Evolutionary conservation across 306 rosid genomes (phyloP), one percentile per base, ranked within the genome.

Genomic region (Pueraria montana): DNA sequence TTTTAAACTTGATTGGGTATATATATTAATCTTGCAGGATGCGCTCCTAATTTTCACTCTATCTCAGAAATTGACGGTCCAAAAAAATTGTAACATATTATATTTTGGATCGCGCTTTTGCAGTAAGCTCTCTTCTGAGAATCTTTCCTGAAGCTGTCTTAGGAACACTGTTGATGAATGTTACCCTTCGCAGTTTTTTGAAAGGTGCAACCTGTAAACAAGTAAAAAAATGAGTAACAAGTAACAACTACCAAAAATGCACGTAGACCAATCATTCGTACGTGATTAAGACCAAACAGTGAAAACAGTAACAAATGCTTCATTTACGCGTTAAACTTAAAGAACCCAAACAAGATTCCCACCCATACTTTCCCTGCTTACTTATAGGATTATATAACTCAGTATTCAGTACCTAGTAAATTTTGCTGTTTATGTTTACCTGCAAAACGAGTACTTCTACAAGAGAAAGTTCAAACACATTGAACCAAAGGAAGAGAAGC

Each of bases 131-230:
- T 89, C 97, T 87, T 85, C 99, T 82, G 23, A 95, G 98, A 58
- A 93, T 92, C 84, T 95, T 95, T 34, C 98, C 99, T 4, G 99
- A 87, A 72, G 89, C 88, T 23, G 98, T 88, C 79, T 90, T 95
- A 1, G 98, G 97, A 71, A 93, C 93, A 52, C 81, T 74, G 77
- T 84, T 88, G 83, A 91, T 86, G 87, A 95, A 95, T 40, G 96
- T 84, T 69, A 95, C 97, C 81, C 88, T 88, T 80, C 92, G 72
- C 84, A 92, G 66, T 90, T 94, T 87, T 89, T 95, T 95, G 89
- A 86, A 95, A 34, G 97, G 92, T 10, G 99, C 92, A 73, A 95
- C 98, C 99, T 93, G 86, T 74, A 70, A 66, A 62, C 66, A 74
- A 45, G 75, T 16, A 30, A 5, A 53, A 42, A 71, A 63, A 63